Base-by-base conservation (phyloP, 2,329 filamentous ascomycete genomes). In the Colletotrichum sp. region DNA sequence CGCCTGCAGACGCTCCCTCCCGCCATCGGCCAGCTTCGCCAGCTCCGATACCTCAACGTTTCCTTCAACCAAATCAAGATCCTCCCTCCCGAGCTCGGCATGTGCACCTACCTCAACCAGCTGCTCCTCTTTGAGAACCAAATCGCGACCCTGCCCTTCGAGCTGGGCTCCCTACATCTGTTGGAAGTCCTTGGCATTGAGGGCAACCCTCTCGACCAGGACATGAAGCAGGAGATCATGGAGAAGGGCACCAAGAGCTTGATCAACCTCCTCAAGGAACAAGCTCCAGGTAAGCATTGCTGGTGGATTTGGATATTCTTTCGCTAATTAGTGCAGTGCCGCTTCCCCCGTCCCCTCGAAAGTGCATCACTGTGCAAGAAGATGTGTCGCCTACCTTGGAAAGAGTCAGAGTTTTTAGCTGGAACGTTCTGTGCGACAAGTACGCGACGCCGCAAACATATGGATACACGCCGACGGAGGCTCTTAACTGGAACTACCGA, bases 391-490 rank as follows among this genome's bases (percentile, higher is more conserved):
- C 89, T 2, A 88, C 82, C 70, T 84, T 91, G 77, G 92, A 98
- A 81, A 93, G 92, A 69, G 92, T 98, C 83, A 95, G 94, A 73
- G 93, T 98, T 10, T 89, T 98, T 77, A 97, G 95, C 26, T 98
- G 97, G 93, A 99, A 99, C 83, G 98, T 96, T 62, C 90, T 99
- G 13, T 98, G 96, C 85, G 96, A 98, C 84, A 95, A 96, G 81
- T 98, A 97, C 80, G 96, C 96, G 6, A 98, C 96, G 0, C 89
- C 92, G 70, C 90, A 93, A 70, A 92, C 95, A 77, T 98, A 98
- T 83, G 96, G 96, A 58, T 98, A 98, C 83, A 96, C 96, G 0
- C 95, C 97, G 4, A 93, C 93, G 18, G 91, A 91, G 71, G 95
- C 95, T 10, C 88, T 99, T 28, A 89, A 91, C 32, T 99, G 97